Base-by-base conservation (phyloP, 202 grass and related monocot species). In the Carex sylvatica region DNA sequence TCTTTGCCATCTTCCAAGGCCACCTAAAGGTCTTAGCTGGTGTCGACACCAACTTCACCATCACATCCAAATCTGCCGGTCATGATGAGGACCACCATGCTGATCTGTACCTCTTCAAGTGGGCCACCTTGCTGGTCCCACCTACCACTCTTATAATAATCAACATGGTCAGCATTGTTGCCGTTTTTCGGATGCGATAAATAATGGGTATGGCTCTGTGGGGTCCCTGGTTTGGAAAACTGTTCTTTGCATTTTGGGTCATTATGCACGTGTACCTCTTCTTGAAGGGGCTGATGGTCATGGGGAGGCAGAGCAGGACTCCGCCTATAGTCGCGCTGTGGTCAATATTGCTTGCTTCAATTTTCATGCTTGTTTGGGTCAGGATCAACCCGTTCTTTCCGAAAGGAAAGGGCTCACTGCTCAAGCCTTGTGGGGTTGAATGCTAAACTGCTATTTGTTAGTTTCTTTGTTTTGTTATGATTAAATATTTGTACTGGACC, bases 231-330 rank as follows among this genome's bases (percentile, higher is more conserved):
- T 98, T 98, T 65, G 95, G 91, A 75, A 95, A 98, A 90, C 88
- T 98, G 82, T 98, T 98, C 89, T 98, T 98, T 87, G 85, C 92
- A 19, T 95, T 98, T 84, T 98, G 92, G 95, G 92, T 98, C 61
- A 95, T 98, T 46, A 18, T 95, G 19, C 95, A 95, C 64, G 88
- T 98, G 56, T 98, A 98, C 74, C 95, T 92, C 0, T 98, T 98
- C 92, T 86, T 95, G 82, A 98, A 98, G 86, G 95, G 95, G 40
- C 86, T 98, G 70, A 31, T 31, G 30, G 30, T 31, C 95, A 98
- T 98, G 95, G 95, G 92, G n/a, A 84, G 92, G 67, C 95, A 93
- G 77, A 95, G 95, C 80, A 64, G 89, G 70, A 98, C 95, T 9
- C 95, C 95, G 13, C 95, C 95, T 87, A 98, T 98, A 52, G 91